Base-by-base conservation (phyloP, 2,329 filamentous ascomycete genomes). In the Chlorencoelia australis region DNA sequence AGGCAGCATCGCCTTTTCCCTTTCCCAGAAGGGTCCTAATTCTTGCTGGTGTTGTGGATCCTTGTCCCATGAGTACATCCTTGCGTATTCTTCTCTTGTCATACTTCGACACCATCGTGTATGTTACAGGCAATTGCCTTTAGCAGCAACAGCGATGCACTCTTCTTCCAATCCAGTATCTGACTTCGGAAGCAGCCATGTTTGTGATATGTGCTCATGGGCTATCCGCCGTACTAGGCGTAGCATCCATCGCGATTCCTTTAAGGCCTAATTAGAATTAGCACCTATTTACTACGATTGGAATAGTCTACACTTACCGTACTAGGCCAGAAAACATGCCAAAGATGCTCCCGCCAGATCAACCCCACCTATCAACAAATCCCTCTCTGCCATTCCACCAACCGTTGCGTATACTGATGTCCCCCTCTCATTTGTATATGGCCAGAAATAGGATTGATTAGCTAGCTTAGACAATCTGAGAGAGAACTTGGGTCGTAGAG, bases 161-260 rank as follows among this genome's bases (percentile, higher is more conserved):
- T 64, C 62, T 19, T 54, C 33, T 18, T 72, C 67, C 3, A 73
- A 52, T 1, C 62, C 67, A 37, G 72, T 65, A 42, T 72, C 69
- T 6, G 69, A 61, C 2, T 45, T 73, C 74, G 60, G 71, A 50
- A 0, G 69, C 69, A 0, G 70, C 71, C 46, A 52, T 69, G 49
- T 76, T 79, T 28, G 68, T 75, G 38, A 76, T 72, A 49, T 78
- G 73, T 1, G 73, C 73, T 17, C 74, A 59, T 1, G 74, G 74
- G 2, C 71, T 75, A 39, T 69, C 59, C 2, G 73, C 69, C 1
- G 66, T 73, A 3, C 65, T 63, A 0, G 68, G 53, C 0, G 66
- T 63, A 2, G 61, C 50, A 5, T 64, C 63, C 33, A 79, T 60
- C 43, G 77, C 64, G 29, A 77, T 61, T 1, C 74, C 74, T 19